Conservation (phyloP, 768 basidiomycete species). For the Paxillus involutus region DNA sequence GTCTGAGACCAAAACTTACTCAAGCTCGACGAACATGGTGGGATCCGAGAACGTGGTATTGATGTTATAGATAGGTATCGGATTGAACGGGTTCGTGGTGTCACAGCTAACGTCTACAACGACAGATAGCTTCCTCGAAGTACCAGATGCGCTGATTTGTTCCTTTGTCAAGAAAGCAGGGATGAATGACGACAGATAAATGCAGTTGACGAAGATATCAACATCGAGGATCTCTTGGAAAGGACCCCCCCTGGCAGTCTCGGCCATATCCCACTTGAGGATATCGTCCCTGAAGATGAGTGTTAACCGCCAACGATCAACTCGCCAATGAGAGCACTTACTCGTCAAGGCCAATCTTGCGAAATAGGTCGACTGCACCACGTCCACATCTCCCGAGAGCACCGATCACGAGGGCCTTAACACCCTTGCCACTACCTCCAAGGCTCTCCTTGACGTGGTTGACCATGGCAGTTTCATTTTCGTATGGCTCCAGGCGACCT, state of each 20-base stretch:
- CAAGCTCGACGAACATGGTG: conserved; percentile 82
- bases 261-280: conserved; percentile 95
- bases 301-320: not conserved
- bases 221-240: conserved; percentile 94
- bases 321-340: conserved; percentile 39
- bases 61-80: conserved; percentile 90
- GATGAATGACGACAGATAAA: conserved; percentile 87
- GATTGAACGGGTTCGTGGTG: conserved; percentile 98
- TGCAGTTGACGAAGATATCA: conserved; percentile 99
- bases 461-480: conserved; percentile 85
- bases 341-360: conserved; percentile 95
- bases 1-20: conserved; percentile 46
- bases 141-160: conserved; percentile 71
- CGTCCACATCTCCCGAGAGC: conserved; percentile 93
- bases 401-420: conserved; percentile 92
- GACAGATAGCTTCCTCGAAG: conserved; percentile 64
- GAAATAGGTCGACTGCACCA: conserved; percentile 93
- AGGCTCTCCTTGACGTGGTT: conserved; percentile 63
- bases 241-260: conserved; percentile 96
- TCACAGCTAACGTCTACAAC: conserved; percentile 99
- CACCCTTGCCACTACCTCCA: conserved; percentile 65
- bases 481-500: conserved; percentile 75
- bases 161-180: conserved; percentile 79
- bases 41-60: conserved; percentile 95
- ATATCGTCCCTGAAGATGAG: conserved; percentile 72